Evolutionary conservation across 202 grass and related monocot species (phyloP).

Genomic region (Eragrostis tef): DNA sequence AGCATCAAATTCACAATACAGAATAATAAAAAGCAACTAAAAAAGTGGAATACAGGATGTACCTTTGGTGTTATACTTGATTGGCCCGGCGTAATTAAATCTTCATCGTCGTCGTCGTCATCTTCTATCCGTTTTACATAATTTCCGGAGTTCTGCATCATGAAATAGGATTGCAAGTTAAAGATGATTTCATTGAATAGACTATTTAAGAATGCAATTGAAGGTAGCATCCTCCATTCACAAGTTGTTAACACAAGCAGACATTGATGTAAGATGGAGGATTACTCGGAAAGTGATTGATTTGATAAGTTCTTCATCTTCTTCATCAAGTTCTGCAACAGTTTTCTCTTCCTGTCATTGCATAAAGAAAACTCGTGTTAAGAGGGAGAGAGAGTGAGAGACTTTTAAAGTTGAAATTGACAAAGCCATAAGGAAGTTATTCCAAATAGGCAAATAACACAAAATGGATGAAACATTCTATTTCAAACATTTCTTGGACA

Average conservation of each 20-base stretch:
- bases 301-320: constrained; percentile 87
- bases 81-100: constrained; percentile 46
- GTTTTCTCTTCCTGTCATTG: constrained; percentile 52
- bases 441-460: not conserved
- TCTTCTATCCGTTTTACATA: constrained; percentile 77
- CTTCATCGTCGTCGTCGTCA: constrained; percentile 59
- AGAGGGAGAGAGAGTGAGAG: not conserved
- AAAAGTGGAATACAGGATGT: not conserved
- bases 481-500: constrained; percentile 3
- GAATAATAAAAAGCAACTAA: not conserved
- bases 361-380: constrained; percentile 32
- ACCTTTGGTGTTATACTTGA: constrained; percentile 45
- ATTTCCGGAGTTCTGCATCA: constrained; percentile 74
- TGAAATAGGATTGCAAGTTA: constrained; percentile 15
- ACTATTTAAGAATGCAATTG: constrained; percentile 7
- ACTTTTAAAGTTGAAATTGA: not conserved
- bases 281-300: constrained; percentile 81
- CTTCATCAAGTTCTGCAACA: constrained; percentile 76
- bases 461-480: not conserved
- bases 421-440: constrained; percentile 13
- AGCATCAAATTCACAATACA: not conserved
- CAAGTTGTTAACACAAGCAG: constrained; percentile 10
- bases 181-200: not conserved
- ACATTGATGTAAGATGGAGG: constrained; percentile 33
- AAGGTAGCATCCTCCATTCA: constrained; percentile 20